Evolutionary conservation across 164 flowering plant species (phyloP).

Genomic region (Protea cynaroides): DNA sequence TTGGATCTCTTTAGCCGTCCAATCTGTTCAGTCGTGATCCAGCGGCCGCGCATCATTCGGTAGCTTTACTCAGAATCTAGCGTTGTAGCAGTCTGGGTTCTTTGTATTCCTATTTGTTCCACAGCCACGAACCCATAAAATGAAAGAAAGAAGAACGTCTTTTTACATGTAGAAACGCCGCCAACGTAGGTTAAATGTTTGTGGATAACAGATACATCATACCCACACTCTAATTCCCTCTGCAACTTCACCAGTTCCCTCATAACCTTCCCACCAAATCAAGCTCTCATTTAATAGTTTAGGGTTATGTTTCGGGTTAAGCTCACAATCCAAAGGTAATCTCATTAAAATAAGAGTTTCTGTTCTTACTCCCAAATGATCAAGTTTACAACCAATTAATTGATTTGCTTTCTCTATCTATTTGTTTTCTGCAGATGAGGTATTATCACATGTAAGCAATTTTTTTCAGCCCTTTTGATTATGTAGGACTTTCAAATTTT

Average conservation of each 20-base stretch:
- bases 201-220: neutral
- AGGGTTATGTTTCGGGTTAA: neutral
- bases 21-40: too few species aligned
- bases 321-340: conserved; percentile 2
- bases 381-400: neutral
- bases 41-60: too few species aligned
- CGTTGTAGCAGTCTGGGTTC: too few species aligned
- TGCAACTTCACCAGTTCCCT: neutral
- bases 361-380: neutral
- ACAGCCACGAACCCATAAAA: too few species aligned
- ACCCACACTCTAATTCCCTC: neutral
- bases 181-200: too few species aligned
- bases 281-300: too few species aligned
- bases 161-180: too few species aligned
- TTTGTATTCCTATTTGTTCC: too few species aligned
- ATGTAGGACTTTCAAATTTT: neutral
- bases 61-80: too few species aligned
- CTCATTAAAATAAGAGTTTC: too few species aligned
- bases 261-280: neutral
- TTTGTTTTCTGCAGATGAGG: conserved; percentile 1
- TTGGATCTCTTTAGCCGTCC: too few species aligned
- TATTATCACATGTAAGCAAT: neutral
- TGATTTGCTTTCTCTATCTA: neutral
- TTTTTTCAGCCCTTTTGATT: neutral
- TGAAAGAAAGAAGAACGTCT: too few species aligned